These are phyloP conservation scores for Candida schatavii DNA, from an alignment of 805 yeast species.

Conservation along the genomic window DNA sequence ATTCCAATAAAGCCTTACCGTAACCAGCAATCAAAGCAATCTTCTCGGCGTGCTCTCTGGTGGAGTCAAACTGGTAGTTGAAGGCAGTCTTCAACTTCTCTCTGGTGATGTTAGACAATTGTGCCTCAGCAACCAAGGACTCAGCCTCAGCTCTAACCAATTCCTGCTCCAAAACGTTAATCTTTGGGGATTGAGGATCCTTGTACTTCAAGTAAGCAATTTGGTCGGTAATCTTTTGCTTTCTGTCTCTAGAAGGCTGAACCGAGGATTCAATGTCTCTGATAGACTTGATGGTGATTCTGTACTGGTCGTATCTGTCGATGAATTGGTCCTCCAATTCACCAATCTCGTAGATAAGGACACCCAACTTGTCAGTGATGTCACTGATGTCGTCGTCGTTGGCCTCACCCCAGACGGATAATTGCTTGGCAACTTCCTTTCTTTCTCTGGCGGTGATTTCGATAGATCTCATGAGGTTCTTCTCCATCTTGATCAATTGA, in stretches of 20 bases:
- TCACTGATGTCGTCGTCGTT: constrained; percentile 97
- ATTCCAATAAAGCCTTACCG: constrained; percentile 95
- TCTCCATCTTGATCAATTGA: constrained; percentile 91
- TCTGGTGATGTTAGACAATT: constrained; percentile 95
- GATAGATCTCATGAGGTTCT: constrained; percentile 89
- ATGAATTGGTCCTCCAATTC: constrained; percentile 98
- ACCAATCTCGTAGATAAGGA: constrained; percentile 90
- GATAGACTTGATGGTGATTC: constrained; percentile 89
- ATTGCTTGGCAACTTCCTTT: constrained; percentile 94
- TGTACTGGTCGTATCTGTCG: constrained; percentile 97
- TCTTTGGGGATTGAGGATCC: constrained; percentile 97
- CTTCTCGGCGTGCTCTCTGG: constrained; percentile 94
- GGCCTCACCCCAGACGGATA: constrained; percentile 96
- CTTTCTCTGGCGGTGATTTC: constrained; percentile 93
- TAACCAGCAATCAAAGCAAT: constrained; percentile 96
- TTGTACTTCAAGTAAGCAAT: constrained; percentile 97
- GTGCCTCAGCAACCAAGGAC: constrained; percentile 98
- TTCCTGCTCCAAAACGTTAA: constrained; percentile 94
- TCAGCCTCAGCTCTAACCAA: constrained; percentile 99
- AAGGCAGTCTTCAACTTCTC: constrained; percentile 97
- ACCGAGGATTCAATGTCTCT: constrained; percentile 97
- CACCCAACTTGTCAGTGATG: constrained; percentile 96
- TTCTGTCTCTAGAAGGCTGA: constrained; percentile 97
- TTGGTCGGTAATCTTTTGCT: constrained; percentile 95
- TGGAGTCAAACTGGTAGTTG: constrained; percentile 93